These are phyloP conservation scores for Wickerhamomyces chambardii DNA, from an alignment of 805 yeast genomes.

Conservation along the genomic window DNA sequence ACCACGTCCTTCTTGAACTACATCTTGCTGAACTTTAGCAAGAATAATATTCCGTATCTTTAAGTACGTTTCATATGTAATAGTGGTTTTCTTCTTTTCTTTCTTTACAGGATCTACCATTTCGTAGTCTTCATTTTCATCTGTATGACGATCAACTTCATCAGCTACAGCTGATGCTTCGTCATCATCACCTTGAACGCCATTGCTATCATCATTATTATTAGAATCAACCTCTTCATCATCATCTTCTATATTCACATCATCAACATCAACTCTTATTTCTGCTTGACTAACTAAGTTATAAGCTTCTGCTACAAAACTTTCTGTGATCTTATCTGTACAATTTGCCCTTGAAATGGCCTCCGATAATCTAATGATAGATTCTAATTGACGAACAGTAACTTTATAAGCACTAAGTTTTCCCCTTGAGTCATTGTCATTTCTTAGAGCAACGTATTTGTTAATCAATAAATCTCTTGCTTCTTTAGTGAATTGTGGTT, in stretches of 20 bases:
- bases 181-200: slow-evolving; percentile 14
- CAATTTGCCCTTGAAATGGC: slow-evolving; percentile 98
- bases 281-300: slow-evolving; percentile 84
- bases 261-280: slow-evolving; percentile 90
- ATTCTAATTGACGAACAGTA: slow-evolving; percentile 94
- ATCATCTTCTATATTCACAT: slow-evolving; percentile 77
- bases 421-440: slow-evolving; percentile 84
- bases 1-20: slow-evolving; percentile 45
- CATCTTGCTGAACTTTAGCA: slow-evolving; percentile 49
- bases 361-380: slow-evolving; percentile 86
- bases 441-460: slow-evolving; percentile 77
- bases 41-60: slow-evolving; percentile 77
- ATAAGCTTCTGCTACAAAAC: slow-evolving; percentile 89
- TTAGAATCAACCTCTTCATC: slow-evolving; percentile 16
- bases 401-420: slow-evolving; percentile 85
- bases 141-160: slow-evolving; percentile 7
- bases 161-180: slow-evolving; percentile 14
- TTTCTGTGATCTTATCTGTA: slow-evolving; percentile 75
- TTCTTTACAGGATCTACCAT: not conserved
- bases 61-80: slow-evolving; percentile 82
- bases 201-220: slow-evolving; percentile 3
- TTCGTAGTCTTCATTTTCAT: slow-evolving; percentile 1
- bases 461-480: slow-evolving; percentile 73
- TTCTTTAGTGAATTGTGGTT: slow-evolving; percentile 76
- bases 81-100: slow-evolving; percentile 33